Evolutionary conservation across 2,329 filamentous ascomycete genomes (phyloP).

Genomic region (Fusarium austroafricanum): DNA sequence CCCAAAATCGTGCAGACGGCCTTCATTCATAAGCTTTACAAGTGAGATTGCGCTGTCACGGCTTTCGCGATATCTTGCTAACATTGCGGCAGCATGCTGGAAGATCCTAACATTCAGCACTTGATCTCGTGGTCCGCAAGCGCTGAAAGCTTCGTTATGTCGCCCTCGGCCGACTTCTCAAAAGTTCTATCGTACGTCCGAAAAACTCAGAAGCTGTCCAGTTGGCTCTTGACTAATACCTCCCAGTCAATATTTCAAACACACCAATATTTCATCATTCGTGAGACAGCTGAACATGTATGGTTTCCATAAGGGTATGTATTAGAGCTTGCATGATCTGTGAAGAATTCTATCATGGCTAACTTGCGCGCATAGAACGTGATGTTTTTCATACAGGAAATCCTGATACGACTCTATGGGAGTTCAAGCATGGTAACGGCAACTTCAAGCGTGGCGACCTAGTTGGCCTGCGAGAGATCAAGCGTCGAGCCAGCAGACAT

Average conservation of each 20-base stretch:
- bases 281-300: constrained; percentile 99
- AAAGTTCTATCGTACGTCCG: constrained; percentile 91
- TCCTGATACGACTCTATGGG: constrained; percentile 94
- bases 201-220: neutral
- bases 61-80: constrained; percentile 33
- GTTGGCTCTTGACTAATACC: constrained; percentile 13
- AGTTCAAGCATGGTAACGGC: constrained; percentile 97
- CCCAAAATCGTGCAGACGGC: constrained; percentile 98
- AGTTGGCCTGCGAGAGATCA: constrained; percentile 92
- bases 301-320: constrained; percentile 94
- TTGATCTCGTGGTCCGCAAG: constrained; percentile 95
- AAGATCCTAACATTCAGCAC: constrained; percentile 92
- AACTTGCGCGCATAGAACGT: constrained; percentile 72
- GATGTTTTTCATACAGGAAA: constrained; percentile 97
- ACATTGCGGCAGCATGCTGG: constrained; percentile 82
- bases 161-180: constrained; percentile 94
- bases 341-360: neutral
- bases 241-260: constrained; percentile 96
- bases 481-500: constrained; percentile 91
- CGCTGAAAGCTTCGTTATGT: constrained; percentile 99
- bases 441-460: constrained; percentile 97
- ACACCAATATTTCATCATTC: constrained; percentile 99
- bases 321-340: neutral
- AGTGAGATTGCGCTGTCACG: constrained; percentile 67
- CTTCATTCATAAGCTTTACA: constrained; percentile 99